These are phyloP conservation scores for Brettanomyces anomalus DNA, from an alignment of 805 yeast genomes.

Conservation along the genomic window DNA sequence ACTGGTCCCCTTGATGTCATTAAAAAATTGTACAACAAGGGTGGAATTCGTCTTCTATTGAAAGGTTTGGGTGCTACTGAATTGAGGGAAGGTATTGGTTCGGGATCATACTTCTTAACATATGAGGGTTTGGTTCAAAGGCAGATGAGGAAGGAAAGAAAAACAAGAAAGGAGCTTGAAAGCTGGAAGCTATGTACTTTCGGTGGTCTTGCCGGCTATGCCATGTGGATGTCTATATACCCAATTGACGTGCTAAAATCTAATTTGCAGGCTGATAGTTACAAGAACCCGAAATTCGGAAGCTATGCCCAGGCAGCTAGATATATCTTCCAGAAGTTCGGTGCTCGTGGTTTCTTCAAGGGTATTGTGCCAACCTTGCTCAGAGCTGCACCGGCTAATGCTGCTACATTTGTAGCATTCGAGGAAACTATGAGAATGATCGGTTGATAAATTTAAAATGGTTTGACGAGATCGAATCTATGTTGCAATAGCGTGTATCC, in stretches of 20 bases:
- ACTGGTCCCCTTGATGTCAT: constrained; percentile 76
- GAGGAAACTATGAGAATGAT: constrained; percentile 76
- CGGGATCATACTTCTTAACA: constrained; percentile 81
- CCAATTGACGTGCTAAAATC: constrained; percentile 92
- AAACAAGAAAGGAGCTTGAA: constrained; percentile 65
- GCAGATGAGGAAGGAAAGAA: constrained; percentile 40
- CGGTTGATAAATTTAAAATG: constrained; percentile 15
- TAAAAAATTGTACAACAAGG: constrained; percentile 40
- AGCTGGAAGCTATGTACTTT: constrained; percentile 78
- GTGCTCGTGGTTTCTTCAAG: constrained; percentile 72
- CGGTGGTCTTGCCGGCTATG: constrained; percentile 89
- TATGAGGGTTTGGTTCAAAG: constrained; percentile 80
- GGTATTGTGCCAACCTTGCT: constrained; percentile 90
- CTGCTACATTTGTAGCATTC: constrained; percentile 91
- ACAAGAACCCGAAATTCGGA: constrained; percentile 49
- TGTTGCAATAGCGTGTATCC: neutral
- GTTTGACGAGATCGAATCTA: neutral
- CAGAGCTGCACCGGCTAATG: constrained; percentile 98
- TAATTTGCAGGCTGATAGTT: constrained; percentile 68
- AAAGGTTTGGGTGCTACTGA: constrained; percentile 81
- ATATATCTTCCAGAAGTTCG: constrained; percentile 46
- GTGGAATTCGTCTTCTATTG: constrained; percentile 49
- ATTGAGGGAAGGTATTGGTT: constrained; percentile 76
- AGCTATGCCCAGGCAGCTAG: constrained; percentile 51
- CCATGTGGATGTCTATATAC: constrained; percentile 77